Evolutionary conservation across 2,329 filamentous ascomycete species (phyloP).

Genomic region (Dactylellina cionopaga): DNA sequence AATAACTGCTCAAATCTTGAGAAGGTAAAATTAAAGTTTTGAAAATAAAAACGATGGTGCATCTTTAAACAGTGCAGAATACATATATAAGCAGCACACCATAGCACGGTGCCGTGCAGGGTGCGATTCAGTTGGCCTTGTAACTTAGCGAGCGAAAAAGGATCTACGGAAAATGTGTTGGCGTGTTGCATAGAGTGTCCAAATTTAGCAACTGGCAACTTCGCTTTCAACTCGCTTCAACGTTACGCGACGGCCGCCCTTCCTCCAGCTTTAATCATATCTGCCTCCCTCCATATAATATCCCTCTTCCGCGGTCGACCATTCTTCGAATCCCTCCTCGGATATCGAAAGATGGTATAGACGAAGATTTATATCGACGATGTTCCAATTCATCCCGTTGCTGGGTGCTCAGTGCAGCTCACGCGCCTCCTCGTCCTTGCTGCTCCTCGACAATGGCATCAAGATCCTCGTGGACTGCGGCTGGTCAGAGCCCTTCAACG

Average conservation of each 20-base stretch:
- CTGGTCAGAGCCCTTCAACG: constrained; percentile 93
- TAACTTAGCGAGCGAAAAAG: too few relatives aligned
- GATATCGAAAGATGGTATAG: constrained; percentile 17
- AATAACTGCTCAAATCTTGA: too few relatives aligned
- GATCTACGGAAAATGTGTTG: not conserved
- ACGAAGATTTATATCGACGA: constrained; percentile 61
- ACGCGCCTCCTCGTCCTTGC: constrained; percentile 88
- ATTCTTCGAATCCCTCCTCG: not conserved
- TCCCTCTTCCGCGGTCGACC: not conserved
- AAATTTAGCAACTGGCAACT: not conserved
- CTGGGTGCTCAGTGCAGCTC: constrained; percentile 90
- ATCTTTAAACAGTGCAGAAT: too few relatives aligned
- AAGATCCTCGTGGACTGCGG: constrained; percentile 94
- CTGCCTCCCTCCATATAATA: not conserved
- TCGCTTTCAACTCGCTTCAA: not conserved
- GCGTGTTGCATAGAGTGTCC: constrained; percentile 1
- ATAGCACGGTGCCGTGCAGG: too few relatives aligned
- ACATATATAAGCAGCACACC: too few relatives aligned
- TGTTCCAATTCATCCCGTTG: constrained; percentile 96
- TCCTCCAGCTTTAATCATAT: not conserved
- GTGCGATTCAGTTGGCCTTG: too few relatives aligned
- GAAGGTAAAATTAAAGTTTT: too few relatives aligned
- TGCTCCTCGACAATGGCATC: constrained; percentile 95
- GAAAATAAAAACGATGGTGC: too few relatives aligned
- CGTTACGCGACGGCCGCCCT: not conserved